Percentiles rank a stretch among this genome's conserved stretches.
Conservation (phyloP, 345 rosid species). For the Odontarrhena argentea region DNA sequence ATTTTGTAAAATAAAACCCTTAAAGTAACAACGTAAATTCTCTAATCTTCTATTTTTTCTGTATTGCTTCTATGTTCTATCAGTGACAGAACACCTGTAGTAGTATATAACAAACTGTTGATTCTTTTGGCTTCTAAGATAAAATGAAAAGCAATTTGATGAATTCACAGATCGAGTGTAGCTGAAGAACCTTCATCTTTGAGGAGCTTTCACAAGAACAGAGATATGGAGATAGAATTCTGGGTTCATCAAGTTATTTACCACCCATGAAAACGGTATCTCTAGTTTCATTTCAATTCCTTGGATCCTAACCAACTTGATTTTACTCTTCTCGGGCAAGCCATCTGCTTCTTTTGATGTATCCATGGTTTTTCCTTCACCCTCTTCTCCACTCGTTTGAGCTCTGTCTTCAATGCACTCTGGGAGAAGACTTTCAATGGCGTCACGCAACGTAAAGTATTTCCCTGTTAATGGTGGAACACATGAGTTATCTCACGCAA, state of each 20-base stretch:
- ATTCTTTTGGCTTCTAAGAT: conserved; percentile 10
- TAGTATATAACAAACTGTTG: conserved; percentile 15
- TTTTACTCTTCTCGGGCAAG: conserved; percentile 43
- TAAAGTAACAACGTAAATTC: neutral
- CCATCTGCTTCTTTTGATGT: conserved; percentile 38
- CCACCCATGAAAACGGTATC: conserved; percentile 94
- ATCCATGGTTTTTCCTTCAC: conserved; percentile 18
- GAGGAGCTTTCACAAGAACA: conserved; percentile 51
- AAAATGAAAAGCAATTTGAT: conserved; percentile 26
- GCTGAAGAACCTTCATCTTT: conserved; percentile 2
- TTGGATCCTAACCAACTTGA: conserved; percentile 74
- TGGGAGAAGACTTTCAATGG: conserved; percentile 65
- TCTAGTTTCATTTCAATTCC: conserved; percentile 84
- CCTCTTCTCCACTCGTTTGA: conserved; percentile 43
- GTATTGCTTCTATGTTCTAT: neutral
- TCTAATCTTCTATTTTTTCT: conserved; percentile 24
- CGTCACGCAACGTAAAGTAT: conserved; percentile 65
- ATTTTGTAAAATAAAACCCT: neutral
- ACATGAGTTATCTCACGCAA: conserved; percentile 14
- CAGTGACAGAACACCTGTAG: neutral
- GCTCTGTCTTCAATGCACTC: conserved; percentile 43
- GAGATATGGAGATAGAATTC: conserved; percentile 85
- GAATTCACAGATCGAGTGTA: conserved; percentile 6
- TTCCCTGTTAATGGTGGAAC: conserved; percentile 51
- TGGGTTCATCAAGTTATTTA: conserved; percentile 77